Conservation (phyloP, 352 stramenopile genomes). For the Phytophthora litchii region DNA sequence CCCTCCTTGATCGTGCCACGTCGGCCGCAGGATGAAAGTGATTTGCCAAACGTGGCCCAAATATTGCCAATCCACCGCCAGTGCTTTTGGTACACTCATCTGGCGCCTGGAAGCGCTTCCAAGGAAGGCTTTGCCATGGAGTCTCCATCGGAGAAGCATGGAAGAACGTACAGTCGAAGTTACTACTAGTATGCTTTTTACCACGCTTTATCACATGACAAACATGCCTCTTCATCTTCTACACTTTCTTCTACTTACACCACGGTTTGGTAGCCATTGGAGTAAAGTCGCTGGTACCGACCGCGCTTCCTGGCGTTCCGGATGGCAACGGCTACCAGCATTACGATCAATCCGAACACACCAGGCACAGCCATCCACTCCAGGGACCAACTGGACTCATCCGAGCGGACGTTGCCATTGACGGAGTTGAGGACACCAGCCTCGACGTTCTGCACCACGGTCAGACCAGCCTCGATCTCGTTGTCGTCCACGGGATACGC, state of each 20-base stretch:
- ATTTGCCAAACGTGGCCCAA: slow-evolving; percentile 23
- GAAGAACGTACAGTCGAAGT: slow-evolving; percentile 7
- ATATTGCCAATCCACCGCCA: neutral
- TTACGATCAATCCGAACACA: slow-evolving; percentile 31
- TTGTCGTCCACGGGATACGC: slow-evolving; percentile 71
- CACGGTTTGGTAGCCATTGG: slow-evolving; percentile 33
- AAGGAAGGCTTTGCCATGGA: no score
- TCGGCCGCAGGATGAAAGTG: slow-evolving; percentile 1
- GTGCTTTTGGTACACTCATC: slow-evolving; percentile 23
- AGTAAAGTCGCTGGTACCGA: slow-evolving; percentile 52
- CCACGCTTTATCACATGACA: slow-evolving; percentile 10
- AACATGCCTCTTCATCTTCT: neutral
- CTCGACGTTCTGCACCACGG: slow-evolving; percentile 11
- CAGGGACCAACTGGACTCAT: slow-evolving; percentile 3
- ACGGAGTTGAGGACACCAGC: slow-evolving; percentile 1
- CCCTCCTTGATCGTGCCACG: slow-evolving; percentile 15
- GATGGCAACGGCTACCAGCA: slow-evolving; percentile 42
- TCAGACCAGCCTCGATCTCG: slow-evolving; percentile 54
- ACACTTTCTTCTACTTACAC: slow-evolving; percentile 17
- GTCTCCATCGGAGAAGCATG: no score
- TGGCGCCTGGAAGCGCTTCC: neutral
- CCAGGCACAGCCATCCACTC: slow-evolving; percentile 29
- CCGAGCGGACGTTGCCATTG: slow-evolving; percentile 8
- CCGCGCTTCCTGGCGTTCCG: slow-evolving; percentile 53
- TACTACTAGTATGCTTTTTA: no score